Evolutionary conservation across 495 filamentous ascomycete genomes (phyloP).

Genomic region (Annulohypoxylon nitens): DNA sequence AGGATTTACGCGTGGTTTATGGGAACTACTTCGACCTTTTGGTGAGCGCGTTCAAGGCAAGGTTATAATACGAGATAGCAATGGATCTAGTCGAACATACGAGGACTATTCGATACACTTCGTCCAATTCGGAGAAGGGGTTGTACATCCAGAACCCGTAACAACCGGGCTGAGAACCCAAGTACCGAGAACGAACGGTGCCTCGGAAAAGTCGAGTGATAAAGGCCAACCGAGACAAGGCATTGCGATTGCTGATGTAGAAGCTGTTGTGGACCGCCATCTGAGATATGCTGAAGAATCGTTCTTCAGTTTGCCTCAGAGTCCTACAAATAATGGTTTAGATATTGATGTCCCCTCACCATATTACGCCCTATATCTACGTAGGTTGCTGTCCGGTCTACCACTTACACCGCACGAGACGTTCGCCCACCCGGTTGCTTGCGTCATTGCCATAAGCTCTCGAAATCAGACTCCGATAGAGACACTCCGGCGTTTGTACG

Average conservation of each 20-base stretch:
- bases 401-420: conserved; percentile 87
- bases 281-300: conserved; percentile 65
- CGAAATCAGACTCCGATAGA: conserved; percentile 84
- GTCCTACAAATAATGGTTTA: conserved; percentile 53
- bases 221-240: conserved; percentile 31
- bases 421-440: conserved; percentile 94
- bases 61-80: conserved; percentile 89
- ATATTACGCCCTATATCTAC: conserved; percentile 84
- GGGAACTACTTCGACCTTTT: conserved; percentile 88
- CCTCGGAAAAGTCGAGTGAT: conserved; percentile 35
- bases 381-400: conserved; percentile 82
- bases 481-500: conserved; percentile 83
- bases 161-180: conserved; percentile 53
- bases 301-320: conserved; percentile 56
- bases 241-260: conserved; percentile 56
- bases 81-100: conserved; percentile 82
- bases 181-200: conserved; percentile 45
- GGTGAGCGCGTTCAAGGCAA: conserved; percentile 91
- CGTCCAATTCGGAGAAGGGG: conserved; percentile 72
- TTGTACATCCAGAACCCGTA: conserved; percentile 64
- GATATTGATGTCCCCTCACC: conserved; percentile 65
- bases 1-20: conserved; percentile 83
- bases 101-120: conserved; percentile 94
- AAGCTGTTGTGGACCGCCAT: conserved; percentile 66
- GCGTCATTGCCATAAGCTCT: conserved; percentile 94